phyloP scores from a whole-genome alignment of 2,329 filamentous ascomycete genomes.

The Elsinoe perseae region DNA sequence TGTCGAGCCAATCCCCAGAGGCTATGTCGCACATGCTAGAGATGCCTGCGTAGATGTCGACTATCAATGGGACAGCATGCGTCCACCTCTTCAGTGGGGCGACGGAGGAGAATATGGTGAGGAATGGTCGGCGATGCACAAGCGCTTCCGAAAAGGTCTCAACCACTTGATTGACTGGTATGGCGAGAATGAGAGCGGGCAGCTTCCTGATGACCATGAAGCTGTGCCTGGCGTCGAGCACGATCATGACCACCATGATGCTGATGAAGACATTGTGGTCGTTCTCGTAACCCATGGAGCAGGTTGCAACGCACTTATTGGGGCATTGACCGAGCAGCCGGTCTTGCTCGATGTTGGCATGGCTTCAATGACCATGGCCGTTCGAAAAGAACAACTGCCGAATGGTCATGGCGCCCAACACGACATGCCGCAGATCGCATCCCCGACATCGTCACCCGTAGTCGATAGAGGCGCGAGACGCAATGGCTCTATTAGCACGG shows the following conservation, averaged over 20 bases:
- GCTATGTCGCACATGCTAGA: slow-evolving; percentile 82
- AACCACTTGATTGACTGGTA: slow-evolving; percentile 82
- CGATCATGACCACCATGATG: slow-evolving; percentile 35
- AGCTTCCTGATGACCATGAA: slow-evolving; percentile 33
- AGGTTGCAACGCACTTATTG: slow-evolving; percentile 90
- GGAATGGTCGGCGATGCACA: slow-evolving; percentile 95
- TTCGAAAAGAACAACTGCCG: slow-evolving; percentile 44
- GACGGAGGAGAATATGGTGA: slow-evolving; percentile 82
- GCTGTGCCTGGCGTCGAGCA: slow-evolving; percentile 24
- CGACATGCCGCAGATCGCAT: slow-evolving; percentile 19
- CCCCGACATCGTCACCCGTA: slow-evolving; percentile 19
- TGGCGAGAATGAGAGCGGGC: slow-evolving; percentile 40
- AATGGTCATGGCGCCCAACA: slow-evolving; percentile 11
- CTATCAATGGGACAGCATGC: slow-evolving; percentile 92
- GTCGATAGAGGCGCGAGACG: slow-evolving; percentile 27
- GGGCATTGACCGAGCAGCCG: slow-evolving; percentile 82
- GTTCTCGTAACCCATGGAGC: slow-evolving; percentile 90
- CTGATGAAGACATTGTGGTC: slow-evolving; percentile 66
- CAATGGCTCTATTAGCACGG: slow-evolving; percentile 36
- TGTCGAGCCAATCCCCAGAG: slow-evolving; percentile 72
- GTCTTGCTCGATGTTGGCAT: slow-evolving; percentile 85
- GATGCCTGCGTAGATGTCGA: slow-evolving; percentile 83
- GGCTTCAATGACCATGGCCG: slow-evolving; percentile 84
- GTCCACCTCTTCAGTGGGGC: slow-evolving; percentile 70
- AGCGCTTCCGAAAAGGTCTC: slow-evolving; percentile 72